Percentiles rank a stretch among this genome's conserved stretches.
Evolutionary conservation across 768 basidiomycete species (phyloP).

Genomic region (Termitomyces sp.): DNA sequence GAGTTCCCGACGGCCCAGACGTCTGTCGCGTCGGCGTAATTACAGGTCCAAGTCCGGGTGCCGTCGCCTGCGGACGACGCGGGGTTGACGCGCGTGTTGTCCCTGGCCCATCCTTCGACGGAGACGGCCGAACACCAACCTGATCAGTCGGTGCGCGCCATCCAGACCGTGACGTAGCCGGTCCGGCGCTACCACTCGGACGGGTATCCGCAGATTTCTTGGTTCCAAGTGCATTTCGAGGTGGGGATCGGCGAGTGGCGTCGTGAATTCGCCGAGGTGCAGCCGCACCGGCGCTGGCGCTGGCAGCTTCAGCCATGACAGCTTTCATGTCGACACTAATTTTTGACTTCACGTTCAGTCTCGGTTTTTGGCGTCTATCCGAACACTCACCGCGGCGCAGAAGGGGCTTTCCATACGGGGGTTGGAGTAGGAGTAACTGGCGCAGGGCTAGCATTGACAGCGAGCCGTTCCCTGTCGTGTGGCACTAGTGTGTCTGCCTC

Average conservation of each 20-base stretch:
- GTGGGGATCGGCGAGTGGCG: neutral
- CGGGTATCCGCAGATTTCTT: conserved; percentile 1
- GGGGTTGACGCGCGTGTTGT: conserved; percentile 12
- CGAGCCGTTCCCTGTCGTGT: conserved; percentile 15
- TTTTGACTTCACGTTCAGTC: neutral
- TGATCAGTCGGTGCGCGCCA: conserved; percentile 6
- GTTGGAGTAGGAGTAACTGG: conserved; percentile 12
- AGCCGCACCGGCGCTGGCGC: neutral
- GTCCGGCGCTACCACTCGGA: neutral
- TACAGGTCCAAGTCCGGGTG: conserved; percentile 53
- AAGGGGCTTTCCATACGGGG: conserved; percentile 44
- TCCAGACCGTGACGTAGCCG: conserved; percentile 5
- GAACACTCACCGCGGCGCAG: conserved; percentile 43
- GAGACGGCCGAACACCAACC: conserved; percentile 2
- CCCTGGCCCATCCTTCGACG: conserved; percentile 3
- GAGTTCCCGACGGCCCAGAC: conserved; percentile 3
- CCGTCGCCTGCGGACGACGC: conserved; percentile 13
- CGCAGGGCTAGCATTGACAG: neutral
- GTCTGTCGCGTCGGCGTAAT: conserved; percentile 55
- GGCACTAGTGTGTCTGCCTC: conserved; percentile 34
- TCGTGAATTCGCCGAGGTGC: conserved; percentile 7
- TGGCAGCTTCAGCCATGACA: conserved; percentile 72
- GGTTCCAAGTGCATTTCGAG: neutral
- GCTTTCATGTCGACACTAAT: conserved; percentile 75
- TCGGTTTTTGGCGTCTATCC: neutral